Conservation (phyloP, 345 rosid species). For the Corymbia maculata region DNA sequence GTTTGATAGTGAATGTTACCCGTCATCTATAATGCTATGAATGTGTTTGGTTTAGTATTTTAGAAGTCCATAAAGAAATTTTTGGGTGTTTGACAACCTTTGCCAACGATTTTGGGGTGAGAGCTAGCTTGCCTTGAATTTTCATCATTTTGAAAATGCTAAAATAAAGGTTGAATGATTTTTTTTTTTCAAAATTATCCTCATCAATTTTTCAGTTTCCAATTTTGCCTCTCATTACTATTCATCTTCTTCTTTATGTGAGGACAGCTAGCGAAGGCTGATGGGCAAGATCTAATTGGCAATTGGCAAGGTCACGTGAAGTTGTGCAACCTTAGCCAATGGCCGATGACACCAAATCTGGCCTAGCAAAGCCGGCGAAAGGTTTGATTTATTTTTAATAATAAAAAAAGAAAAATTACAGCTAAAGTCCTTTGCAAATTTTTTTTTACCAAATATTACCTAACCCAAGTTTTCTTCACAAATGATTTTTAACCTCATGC, state of each 20-base stretch:
- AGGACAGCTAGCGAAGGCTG: accelerated
- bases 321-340: not conserved
- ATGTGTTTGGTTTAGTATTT: not conserved
- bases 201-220: no score
- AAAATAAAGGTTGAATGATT: not conserved
- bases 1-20: not conserved
- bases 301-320: not conserved
- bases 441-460: not conserved
- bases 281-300: accelerated
- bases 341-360: no score
- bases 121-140: not conserved
- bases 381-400: no score
- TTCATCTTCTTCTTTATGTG: not conserved
- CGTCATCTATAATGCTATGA: not conserved
- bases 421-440: no score
- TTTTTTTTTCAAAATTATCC: not conserved
- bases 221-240: not conserved
- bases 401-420: no score
- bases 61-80: accelerated
- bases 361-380: no score
- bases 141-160: not conserved
- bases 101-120: not conserved
- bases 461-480: not conserved
- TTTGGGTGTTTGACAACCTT: not conserved
- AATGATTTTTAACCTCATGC: not conserved